Evolutionary conservation across 305 asterid species (phyloP).

Genomic region (Fraxinus dipetala): DNA sequence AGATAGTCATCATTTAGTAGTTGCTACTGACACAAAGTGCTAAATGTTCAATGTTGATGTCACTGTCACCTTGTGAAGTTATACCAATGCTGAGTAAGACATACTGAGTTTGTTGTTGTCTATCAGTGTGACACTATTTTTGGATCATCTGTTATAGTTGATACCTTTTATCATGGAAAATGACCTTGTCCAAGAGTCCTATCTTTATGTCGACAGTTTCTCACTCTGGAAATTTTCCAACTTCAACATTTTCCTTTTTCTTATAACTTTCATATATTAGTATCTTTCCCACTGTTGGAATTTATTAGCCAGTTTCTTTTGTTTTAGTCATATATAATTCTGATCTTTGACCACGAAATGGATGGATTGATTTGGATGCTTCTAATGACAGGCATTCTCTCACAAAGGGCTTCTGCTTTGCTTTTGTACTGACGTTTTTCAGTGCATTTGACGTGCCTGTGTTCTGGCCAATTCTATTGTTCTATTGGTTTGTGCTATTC

Average conservation of each 20-base stretch:
- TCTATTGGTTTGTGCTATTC: conserved; percentile 85
- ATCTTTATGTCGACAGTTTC: background rate
- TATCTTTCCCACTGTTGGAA: background rate
- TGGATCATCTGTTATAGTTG: background rate
- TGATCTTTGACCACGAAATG: conserved; percentile 9
- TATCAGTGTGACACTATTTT: background rate
- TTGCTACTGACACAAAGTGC: background rate
- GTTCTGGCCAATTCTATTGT: conserved; percentile 94
- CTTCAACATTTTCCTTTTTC: background rate
- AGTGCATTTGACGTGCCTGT: conserved; percentile 93
- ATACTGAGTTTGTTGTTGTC: background rate
- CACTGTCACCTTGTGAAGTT: background rate
- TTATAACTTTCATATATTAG: background rate
- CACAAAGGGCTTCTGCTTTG: conserved; percentile 72
- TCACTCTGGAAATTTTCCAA: background rate
- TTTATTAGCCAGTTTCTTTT: background rate
- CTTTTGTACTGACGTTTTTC: conserved; percentile 81
- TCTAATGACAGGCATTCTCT: conserved; percentile 73
- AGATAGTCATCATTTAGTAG: background rate
- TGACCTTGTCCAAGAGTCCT: background rate
- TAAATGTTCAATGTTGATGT: background rate
- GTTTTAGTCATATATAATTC: background rate
- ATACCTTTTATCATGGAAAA: background rate
- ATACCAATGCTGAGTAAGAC: background rate
- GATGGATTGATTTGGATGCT: conserved; percentile 16